Evolutionary conservation across 1,284 basidiomycete species (phyloP).

Genomic region (Pascua guehoae): DNA sequence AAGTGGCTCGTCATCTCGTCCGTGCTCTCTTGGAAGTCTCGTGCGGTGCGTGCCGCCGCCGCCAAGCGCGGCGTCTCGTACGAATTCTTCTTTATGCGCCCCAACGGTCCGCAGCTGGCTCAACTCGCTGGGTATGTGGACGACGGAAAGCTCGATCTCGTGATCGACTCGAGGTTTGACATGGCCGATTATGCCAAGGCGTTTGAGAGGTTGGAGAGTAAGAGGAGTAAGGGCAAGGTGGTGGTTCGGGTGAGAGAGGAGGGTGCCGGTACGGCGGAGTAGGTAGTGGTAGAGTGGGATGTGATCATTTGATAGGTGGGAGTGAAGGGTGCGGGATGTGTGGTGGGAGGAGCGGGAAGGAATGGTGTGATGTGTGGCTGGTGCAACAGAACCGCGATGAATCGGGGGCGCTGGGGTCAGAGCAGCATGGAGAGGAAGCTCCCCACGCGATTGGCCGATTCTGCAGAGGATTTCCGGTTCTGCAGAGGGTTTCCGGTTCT

Average conservation of each 20-base stretch:
- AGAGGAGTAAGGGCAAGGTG: constrained; percentile 22
- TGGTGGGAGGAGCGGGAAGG: too few species aligned
- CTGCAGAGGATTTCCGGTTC: too few species aligned
- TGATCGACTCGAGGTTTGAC: constrained; percentile 12
- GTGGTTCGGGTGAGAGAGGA: background rate
- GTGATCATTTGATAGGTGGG: too few species aligned
- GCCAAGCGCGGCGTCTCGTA: constrained; percentile 8
- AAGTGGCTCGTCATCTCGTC: background rate
- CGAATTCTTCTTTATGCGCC: constrained; percentile 21
- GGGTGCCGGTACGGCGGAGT: too few species aligned
- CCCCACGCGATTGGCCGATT: too few species aligned
- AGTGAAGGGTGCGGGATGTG: too few species aligned
- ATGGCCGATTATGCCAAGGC: constrained; percentile 13
- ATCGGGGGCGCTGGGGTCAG: too few species aligned
- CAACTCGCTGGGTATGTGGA: constrained; percentile 9
- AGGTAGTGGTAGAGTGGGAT: too few species aligned
- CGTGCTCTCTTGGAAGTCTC: background rate
- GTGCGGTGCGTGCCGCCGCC: background rate
- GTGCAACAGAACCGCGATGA: too few species aligned
- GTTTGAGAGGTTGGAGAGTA: constrained; percentile 15
- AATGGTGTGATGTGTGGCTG: too few species aligned
- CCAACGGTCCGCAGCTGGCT: constrained; percentile 15
- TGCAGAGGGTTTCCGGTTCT: too few species aligned
- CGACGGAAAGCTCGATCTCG: constrained; percentile 13
- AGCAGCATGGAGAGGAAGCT: too few species aligned